Conservation (phyloP, 208 protist species). For the Trypanosoma avium region DNA sequence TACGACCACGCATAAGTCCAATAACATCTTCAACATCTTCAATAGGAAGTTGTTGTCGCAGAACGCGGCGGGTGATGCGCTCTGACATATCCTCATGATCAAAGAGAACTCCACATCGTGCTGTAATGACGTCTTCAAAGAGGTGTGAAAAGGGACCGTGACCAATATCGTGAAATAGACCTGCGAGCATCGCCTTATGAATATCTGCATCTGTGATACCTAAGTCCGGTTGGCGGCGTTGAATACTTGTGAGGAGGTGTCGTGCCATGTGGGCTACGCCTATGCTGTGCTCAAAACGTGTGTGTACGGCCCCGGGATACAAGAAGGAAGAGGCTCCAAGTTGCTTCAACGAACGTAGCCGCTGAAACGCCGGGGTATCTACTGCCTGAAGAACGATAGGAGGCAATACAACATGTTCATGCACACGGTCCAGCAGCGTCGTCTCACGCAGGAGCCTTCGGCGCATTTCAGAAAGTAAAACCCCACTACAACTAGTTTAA, state of each 20-base stretch:
- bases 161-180: conserved; percentile 95
- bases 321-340: conserved; percentile 93
- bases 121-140: conserved; percentile 92
- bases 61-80: conserved; percentile 54
- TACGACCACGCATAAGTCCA: conserved; percentile 57
- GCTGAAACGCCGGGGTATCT: conserved; percentile 96
- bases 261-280: conserved; percentile 93
- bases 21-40: conserved; percentile 66
- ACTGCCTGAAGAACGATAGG: conserved; percentile 73
- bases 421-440: conserved; percentile 75
- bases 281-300: conserved; percentile 96
- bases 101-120: conserved; percentile 62
- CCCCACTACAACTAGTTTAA: no score
- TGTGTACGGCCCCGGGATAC: conserved; percentile 95
- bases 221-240: conserved; percentile 89
- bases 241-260: conserved; percentile 74
- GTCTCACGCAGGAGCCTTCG: conserved; percentile 45
- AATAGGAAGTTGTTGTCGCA: conserved; percentile 39
- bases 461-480: conserved; percentile 30
- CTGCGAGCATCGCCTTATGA: conserved; percentile 88
- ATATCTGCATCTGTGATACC: conserved; percentile 85
- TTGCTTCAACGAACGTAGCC: conserved; percentile 94
- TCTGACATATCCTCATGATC: conserved; percentile 88
- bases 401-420: conserved; percentile 84
- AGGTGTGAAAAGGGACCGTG: conserved; percentile 97